Conservation (phyloP, 1,284 basidiomycete species). For the Moniliella sp. region DNA sequence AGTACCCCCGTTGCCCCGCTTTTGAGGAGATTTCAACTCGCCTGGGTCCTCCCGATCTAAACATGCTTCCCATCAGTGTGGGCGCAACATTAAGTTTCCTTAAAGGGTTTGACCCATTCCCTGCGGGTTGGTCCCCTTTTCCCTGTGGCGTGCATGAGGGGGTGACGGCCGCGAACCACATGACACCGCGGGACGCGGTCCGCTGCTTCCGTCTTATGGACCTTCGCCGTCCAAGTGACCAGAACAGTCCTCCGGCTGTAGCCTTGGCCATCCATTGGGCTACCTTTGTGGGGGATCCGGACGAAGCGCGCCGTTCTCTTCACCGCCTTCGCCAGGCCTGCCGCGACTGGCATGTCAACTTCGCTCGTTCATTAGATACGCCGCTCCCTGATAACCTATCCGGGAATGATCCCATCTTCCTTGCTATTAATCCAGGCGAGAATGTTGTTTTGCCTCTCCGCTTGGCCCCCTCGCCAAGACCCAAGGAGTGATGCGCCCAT, state of each 20-base stretch:
- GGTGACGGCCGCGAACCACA: constrained; percentile 22
- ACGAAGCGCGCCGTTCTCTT: constrained; percentile 3
- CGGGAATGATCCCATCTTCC: constrained; percentile 2
- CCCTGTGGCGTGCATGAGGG: constrained; percentile 14
- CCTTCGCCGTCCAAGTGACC: background rate
- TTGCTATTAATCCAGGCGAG: constrained; percentile 6
- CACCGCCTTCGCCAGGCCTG: background rate
- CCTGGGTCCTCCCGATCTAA: constrained; percentile 11
- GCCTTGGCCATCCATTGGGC: constrained; percentile 17
- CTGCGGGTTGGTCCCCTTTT: constrained; percentile 13
- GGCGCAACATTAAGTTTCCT: constrained; percentile 27
- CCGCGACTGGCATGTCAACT: background rate
- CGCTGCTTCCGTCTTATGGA: constrained; percentile 11
- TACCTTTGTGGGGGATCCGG: constrained; percentile 8
- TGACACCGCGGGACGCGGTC: constrained; percentile 22
- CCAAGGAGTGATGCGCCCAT: no score
- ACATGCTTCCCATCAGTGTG: constrained; percentile 25
- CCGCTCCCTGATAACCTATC: background rate
- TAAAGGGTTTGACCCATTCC: constrained; percentile 17
- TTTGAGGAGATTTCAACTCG: constrained; percentile 14
- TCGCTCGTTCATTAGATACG: constrained; percentile 1
- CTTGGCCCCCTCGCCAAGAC: no score
- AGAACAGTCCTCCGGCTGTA: background rate
- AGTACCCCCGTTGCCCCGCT: constrained; percentile 21
- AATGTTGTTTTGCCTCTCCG: constrained; percentile 1